phyloP scores from a whole-genome alignment of 228 moss, liverwort and hornwort genomes.

The Sphagnum fallax region DNA sequence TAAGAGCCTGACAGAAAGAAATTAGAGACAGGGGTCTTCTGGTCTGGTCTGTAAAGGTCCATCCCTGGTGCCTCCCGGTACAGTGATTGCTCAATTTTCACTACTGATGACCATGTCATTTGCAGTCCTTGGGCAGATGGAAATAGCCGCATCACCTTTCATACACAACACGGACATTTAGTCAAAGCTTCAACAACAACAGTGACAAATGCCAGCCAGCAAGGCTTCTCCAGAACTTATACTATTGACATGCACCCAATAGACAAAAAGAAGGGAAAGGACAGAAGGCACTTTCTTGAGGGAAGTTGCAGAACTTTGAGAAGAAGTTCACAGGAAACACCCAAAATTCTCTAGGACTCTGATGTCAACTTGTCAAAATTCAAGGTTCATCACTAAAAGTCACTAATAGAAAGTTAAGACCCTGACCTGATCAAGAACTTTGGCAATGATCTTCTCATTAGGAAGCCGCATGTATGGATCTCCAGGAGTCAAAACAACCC shows the following conservation, averaged over 20 bases:
- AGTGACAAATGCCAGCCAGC: too few species aligned
- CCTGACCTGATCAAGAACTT: constrained; percentile 71
- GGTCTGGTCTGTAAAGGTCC: constrained; percentile 84
- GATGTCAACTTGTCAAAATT: too few species aligned
- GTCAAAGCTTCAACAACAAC: too few species aligned
- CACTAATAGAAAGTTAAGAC: too few species aligned
- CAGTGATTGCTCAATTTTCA: constrained; percentile 81
- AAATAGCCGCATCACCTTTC: constrained; percentile 65
- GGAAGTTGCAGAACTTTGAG: neutral
- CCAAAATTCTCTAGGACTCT: too few species aligned
- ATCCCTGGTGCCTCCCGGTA: constrained; percentile 93
- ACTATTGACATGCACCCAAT: too few species aligned
- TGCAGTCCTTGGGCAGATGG: constrained; percentile 73
- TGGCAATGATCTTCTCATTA: constrained; percentile 71
- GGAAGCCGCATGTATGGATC: constrained; percentile 74
- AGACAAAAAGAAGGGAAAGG: too few species aligned
- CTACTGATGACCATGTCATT: constrained; percentile 90
- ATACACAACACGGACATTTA: too few species aligned
- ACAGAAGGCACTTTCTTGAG: too few species aligned
- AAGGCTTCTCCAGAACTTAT: too few species aligned
- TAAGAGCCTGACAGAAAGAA: constrained; percentile 93
- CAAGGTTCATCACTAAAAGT: too few species aligned
- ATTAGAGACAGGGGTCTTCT: constrained; percentile 80
- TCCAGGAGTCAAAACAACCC: constrained; percentile 90
- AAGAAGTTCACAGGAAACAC: too few species aligned